phyloP scores from a whole-genome alignment of 2,329 filamentous ascomycete genomes.

The Laburnicola sp. region DNA sequence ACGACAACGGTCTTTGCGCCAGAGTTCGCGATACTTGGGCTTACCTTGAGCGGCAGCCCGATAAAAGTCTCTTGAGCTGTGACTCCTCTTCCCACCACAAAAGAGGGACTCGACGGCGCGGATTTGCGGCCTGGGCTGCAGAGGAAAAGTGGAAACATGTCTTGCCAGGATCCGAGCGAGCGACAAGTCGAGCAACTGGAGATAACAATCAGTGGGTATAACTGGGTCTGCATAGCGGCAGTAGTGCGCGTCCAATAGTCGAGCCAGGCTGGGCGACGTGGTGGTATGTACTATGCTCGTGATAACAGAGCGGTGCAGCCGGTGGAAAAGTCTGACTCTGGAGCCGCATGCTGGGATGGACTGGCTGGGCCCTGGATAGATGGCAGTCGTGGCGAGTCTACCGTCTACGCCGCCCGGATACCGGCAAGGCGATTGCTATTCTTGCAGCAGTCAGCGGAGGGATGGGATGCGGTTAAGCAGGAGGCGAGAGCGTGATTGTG shows the following conservation, averaged over 20 bases:
- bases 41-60: background rate
- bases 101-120: constrained; percentile 10
- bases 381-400: too few species aligned
- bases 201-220: constrained; percentile 43
- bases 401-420: too few species aligned
- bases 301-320: constrained; percentile 8
- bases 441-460: background rate
- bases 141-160: constrained; percentile 37
- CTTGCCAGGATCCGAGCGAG: constrained; percentile 26
- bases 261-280: constrained; percentile 24
- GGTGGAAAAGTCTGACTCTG: background rate
- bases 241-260: constrained; percentile 36
- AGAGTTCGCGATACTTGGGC: background rate
- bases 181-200: constrained; percentile 35
- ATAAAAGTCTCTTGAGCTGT: background rate
- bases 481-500: background rate
- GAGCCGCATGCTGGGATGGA: background rate
- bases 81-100: background rate
- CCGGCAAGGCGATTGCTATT: too few species aligned
- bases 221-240: constrained; percentile 36
- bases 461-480: constrained; percentile 1
- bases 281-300: constrained; percentile 13
- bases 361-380: background rate
- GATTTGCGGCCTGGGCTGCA: constrained; percentile 31
- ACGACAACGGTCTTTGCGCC: too few species aligned